phyloP scores from a whole-genome alignment of 768 basidiomycete genomes.

The Boletus rufocinnamomeus region DNA sequence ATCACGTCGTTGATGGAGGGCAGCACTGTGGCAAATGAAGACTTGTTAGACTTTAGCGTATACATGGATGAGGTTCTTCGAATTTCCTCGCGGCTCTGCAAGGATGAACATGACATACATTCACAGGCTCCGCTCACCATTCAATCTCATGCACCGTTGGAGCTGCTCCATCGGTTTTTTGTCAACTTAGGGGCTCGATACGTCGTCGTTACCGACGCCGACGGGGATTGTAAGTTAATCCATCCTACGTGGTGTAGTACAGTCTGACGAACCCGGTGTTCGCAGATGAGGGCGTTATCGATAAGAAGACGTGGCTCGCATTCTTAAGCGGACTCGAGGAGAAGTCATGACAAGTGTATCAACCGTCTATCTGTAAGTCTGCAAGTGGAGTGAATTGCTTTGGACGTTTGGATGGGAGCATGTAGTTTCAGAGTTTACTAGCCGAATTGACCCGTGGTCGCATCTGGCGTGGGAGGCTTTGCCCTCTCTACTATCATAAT shows the following conservation, averaged over 20 bases:
- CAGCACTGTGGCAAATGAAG: slow-evolving; percentile 28
- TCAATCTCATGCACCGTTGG: slow-evolving; percentile 81
- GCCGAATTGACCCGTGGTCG: background rate
- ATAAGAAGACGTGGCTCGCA: slow-evolving; percentile 93
- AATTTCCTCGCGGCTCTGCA: background rate
- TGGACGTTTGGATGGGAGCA: background rate
- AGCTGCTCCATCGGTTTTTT: slow-evolving; percentile 92
- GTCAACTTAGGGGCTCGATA: slow-evolving; percentile 92
- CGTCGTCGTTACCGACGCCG: slow-evolving; percentile 78
- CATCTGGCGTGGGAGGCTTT: background rate
- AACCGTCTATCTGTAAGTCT: background rate
- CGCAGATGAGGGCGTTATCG: slow-evolving; percentile 85
- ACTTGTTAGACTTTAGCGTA: slow-evolving; percentile 78
- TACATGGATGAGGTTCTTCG: slow-evolving; percentile 84
- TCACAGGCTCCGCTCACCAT: slow-evolving; percentile 83
- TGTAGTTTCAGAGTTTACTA: background rate
- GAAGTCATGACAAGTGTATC: slow-evolving; percentile 34
- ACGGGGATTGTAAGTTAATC: slow-evolving; percentile 70
- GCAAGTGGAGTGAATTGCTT: background rate
- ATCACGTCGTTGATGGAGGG: slow-evolving; percentile 54
- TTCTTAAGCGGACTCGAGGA: slow-evolving; percentile 79
- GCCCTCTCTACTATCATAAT: too few relatives aligned
- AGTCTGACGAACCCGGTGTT: background rate
- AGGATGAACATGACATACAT: slow-evolving; percentile 4
- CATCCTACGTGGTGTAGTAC: background rate